These are phyloP conservation scores for Aspergillus nomiae DNA, from an alignment of 2,329 filamentous ascomycete genomes.

Conservation along the genomic window DNA sequence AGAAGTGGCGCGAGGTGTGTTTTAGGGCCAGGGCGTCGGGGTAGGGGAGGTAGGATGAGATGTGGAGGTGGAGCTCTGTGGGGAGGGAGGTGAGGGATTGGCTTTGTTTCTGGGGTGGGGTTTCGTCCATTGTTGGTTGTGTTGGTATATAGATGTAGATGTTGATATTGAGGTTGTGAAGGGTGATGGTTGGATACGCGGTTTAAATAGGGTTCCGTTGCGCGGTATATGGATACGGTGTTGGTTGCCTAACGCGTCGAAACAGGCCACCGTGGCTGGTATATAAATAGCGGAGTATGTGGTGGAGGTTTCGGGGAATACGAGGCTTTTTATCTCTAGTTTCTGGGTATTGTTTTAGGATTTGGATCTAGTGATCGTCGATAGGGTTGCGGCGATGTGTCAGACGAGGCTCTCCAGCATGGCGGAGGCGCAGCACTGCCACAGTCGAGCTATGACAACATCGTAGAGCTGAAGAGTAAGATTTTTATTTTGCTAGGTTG, in stretches of 20 bases:
- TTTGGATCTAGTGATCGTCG: background rate
- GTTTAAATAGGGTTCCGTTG: background rate
- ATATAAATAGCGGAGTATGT: background rate
- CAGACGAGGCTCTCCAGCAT: background rate
- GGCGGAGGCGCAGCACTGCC: background rate
- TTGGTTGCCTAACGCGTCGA: background rate
- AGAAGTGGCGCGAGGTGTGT: conserved; percentile 66
- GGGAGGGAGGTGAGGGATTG: conserved; percentile 50
- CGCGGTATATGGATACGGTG: background rate
- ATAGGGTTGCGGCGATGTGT: background rate
- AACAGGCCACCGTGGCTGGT: background rate
- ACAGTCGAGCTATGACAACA: background rate
- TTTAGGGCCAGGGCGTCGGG: conserved; percentile 72
- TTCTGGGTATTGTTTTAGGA: background rate
- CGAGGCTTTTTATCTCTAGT: background rate
- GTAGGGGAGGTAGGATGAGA: conserved; percentile 63
- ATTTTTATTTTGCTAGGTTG: too few relatives aligned
- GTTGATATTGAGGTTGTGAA: background rate
- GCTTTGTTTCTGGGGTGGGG: conserved; percentile 40
- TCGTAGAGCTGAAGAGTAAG: too few relatives aligned
- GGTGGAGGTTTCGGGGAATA: background rate
- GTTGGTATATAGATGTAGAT: background rate
- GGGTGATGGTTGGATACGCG: too few relatives aligned
- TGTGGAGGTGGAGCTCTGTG: conserved; percentile 67
- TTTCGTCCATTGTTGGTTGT: background rate